Evolutionary conservation across 2,329 filamentous ascomycete species (phyloP).

Genomic region (Hortaea sp.): DNA sequence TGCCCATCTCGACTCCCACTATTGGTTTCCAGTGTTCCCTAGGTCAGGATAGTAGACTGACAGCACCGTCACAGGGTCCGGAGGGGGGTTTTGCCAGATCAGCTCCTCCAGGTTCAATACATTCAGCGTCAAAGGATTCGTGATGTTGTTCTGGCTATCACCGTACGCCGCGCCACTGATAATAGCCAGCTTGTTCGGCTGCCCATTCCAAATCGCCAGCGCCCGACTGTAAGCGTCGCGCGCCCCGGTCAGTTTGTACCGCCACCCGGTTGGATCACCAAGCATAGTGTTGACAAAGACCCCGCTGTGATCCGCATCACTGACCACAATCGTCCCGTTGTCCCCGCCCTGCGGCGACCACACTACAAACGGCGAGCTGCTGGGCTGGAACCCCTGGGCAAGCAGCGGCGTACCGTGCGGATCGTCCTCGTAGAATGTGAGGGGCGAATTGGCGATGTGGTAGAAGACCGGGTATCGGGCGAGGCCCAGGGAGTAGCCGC

Average conservation of each 20-base stretch:
- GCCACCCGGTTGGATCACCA: slow-evolving; percentile 35
- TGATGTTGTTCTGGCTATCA: too few species aligned
- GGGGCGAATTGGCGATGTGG: slow-evolving; percentile 38
- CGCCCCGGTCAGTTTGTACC: too few species aligned
- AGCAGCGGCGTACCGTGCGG: slow-evolving; percentile 32
- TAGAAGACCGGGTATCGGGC: slow-evolving; percentile 37
- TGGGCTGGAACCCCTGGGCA: slow-evolving; percentile 34
- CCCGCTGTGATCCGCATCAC: slow-evolving; percentile 28
- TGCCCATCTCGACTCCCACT: too few species aligned
- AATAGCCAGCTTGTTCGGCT: too few species aligned
- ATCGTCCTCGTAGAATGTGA: slow-evolving; percentile 31
- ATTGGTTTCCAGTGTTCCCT: neutral
- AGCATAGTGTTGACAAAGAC: slow-evolving; percentile 40
- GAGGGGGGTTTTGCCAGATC: too few species aligned
- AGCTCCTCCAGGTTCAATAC: too few species aligned
- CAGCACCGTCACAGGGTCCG: too few species aligned
- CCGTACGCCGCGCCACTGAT: too few species aligned
- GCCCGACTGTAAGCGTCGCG: too few species aligned
- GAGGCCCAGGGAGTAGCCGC: slow-evolving; percentile 34
- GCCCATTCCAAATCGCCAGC: too few species aligned
- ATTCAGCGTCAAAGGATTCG: too few species aligned
- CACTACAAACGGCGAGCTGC: slow-evolving; percentile 41
- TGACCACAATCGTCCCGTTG: slow-evolving; percentile 42
- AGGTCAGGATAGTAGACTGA: too few species aligned
- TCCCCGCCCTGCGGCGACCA: slow-evolving; percentile 40